Base-by-base conservation (phyloP, 1,284 basidiomycete species). In the Trichosporon coremiiforme region DNA sequence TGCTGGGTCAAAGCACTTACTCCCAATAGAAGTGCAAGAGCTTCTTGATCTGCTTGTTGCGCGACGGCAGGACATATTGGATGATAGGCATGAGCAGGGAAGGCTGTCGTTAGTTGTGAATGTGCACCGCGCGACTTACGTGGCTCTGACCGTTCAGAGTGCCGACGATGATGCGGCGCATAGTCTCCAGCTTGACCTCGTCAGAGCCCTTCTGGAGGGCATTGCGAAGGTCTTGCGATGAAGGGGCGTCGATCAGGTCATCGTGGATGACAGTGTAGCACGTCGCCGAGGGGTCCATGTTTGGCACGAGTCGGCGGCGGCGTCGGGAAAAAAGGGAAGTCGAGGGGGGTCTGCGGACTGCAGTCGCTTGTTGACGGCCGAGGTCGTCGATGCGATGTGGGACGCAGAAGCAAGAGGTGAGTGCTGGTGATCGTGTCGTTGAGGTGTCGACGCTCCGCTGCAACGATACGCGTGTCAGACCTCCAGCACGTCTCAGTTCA, bases 11-110 rank as follows among this genome's bases (percentile, higher is more conserved):
- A 1, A 6, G 22, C 25, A 66, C 83, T 80, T 67, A 84, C 85
- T 99, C 97, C 96, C 95, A 99, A 85, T 99, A 99, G 84, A 98
- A 98, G 85, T 98, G 95, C 50, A 98, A 87, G 79, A 98, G 86
- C 87, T 99, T 99, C 88, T 99, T 99, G 81, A 99, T 89, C 77
- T 93, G 91, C 87, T 99, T 99, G 86, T 93, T 95, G 82, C 91
- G 90, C 72, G 91, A 94, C 29, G 97, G 97, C 86, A 99, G 87
- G 68, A 95, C 91, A 85, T 91, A 98, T 88, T 99, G 97, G 77
- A 99, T 98, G 84, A 99, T 92, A 22, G 95, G 94, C 96, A 99
- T 99, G 84, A 99, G 89, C 66, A 98, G 85, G 64, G 89, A 86
- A 22, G 94, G 93, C 91, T 97, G 83, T 50, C 10, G 41, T 57